Conservation (phyloP, 306 rosid species). For the Vigna mungo region DNA sequence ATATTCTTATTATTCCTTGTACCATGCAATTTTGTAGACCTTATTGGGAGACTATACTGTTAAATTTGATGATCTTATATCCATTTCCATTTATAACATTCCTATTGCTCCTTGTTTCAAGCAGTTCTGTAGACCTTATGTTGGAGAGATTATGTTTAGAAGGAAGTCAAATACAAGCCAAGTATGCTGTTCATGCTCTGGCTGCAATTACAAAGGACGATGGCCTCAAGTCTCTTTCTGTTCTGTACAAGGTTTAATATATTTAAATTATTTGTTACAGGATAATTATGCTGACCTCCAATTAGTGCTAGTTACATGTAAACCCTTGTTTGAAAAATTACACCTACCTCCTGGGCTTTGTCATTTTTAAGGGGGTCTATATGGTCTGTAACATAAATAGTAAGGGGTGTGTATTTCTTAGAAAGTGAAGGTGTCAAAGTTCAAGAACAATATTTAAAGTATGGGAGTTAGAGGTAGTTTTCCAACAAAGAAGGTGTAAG, state of each 20-base stretch:
- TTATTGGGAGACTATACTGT: conserved; percentile 69
- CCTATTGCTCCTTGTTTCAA: conserved; percentile 45
- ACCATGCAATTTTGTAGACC: conserved; percentile 85
- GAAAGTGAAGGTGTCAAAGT: conserved; percentile 18
- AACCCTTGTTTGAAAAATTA: conserved; percentile 32
- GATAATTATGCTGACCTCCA: conserved; percentile 13
- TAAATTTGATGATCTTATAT: conserved; percentile 29
- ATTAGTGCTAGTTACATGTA: conserved; percentile 14
- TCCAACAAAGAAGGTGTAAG: conserved; percentile 22
- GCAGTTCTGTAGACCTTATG: conserved; percentile 97
- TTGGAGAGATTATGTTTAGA: conserved; percentile 92
- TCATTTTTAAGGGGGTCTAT: background rate
- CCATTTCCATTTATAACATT: conserved; percentile 37
- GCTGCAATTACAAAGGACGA: conserved; percentile 99
- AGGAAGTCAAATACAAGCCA: conserved; percentile 96
- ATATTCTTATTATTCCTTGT: conserved; percentile 42
- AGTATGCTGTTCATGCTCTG: conserved; percentile 97
- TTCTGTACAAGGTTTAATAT: conserved; percentile 85
- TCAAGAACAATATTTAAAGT: background rate
- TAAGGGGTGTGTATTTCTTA: background rate
- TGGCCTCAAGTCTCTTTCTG: conserved; percentile 98
- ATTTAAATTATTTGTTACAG: conserved; percentile 44
- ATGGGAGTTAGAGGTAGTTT: conserved; percentile 9
- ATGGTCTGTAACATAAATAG: conserved; percentile 7
- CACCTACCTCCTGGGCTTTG: conserved; percentile 26